A percentile compares a stretch with the other conserved stretches of the same genome.
Evolutionary conservation across 352 stramenopile genomes (phyloP).

Genomic region (Thraustochytrium striatum): DNA sequence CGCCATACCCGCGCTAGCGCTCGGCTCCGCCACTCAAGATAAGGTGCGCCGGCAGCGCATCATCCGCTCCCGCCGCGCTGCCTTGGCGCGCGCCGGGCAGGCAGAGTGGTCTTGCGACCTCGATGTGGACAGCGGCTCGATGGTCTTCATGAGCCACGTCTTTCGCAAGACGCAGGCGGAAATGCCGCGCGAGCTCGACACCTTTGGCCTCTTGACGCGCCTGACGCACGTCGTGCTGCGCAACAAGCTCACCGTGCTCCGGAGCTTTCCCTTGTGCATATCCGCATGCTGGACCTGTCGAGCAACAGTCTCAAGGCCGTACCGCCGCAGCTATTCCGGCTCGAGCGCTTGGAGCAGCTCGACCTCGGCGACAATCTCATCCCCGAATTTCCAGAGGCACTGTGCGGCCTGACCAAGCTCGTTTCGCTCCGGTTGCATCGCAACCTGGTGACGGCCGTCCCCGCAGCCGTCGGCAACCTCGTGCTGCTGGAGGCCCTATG

Average conservation of each 20-base stretch:
- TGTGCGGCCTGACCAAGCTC: not conserved
- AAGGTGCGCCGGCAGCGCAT: too few relatives aligned
- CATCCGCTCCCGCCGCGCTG: not conserved
- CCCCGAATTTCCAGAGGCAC: not conserved
- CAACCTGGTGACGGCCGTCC: not conserved
- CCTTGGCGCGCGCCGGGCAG: not conserved
- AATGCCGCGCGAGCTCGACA: conserved; percentile 22
- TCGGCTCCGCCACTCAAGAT: too few relatives aligned
- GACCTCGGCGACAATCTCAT: conserved; percentile 41
- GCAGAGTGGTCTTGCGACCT: conserved; percentile 19
- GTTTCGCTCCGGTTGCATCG: not conserved
- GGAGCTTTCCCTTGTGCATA: too few relatives aligned
- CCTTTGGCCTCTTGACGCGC: not conserved
- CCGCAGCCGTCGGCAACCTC: not conserved
- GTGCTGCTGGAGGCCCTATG: conserved; percentile 4
- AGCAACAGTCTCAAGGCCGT: conserved; percentile 14
- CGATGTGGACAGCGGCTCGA: not conserved
- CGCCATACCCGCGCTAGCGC: too few relatives aligned
- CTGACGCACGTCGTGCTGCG: not conserved
- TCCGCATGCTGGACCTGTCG: not conserved
- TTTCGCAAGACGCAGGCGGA: not conserved
- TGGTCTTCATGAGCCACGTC: conserved; percentile 30
- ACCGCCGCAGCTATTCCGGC: not conserved
- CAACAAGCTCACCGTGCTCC: conserved; percentile 9
- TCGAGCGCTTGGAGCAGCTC: conserved; percentile 4